These are phyloP conservation scores for Neofusicoccum laricinum DNA, from an alignment of 2,329 filamentous ascomycete species.

Conservation along the genomic window DNA sequence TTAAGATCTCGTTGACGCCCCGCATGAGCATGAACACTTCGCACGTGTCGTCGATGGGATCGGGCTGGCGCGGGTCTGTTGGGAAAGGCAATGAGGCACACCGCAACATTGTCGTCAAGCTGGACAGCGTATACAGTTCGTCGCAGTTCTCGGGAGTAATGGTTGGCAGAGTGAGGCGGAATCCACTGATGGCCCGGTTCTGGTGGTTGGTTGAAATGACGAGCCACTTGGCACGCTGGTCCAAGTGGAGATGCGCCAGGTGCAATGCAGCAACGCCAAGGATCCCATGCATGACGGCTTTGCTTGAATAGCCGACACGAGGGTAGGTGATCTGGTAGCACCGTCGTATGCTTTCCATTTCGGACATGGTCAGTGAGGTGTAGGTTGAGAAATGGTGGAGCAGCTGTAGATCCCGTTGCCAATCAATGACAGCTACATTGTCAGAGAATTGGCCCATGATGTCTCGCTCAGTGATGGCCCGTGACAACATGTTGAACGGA, in stretches of 20 bases:
- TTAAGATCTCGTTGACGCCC: constrained; percentile 30
- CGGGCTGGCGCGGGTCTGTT: constrained; percentile 12
- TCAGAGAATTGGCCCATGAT: constrained; percentile 20
- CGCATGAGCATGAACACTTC: constrained; percentile 36
- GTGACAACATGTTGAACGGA: constrained; percentile 17
- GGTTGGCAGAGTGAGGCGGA: constrained; percentile 28
- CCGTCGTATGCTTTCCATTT: constrained; percentile 10
- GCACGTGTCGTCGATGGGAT: constrained; percentile 30
- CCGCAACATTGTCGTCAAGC: constrained; percentile 10
- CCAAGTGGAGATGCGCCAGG: constrained; percentile 16
- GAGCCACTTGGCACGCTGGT: constrained; percentile 28
- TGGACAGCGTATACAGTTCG: constrained; percentile 24
- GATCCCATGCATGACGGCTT: constrained; percentile 17
- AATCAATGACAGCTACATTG: constrained; percentile 15
- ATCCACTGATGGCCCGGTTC: constrained; percentile 32
- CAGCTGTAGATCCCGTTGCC: constrained; percentile 17
- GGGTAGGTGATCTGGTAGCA: constrained; percentile 13
- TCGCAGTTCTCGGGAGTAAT: constrained; percentile 31
- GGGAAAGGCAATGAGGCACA: constrained; percentile 11
- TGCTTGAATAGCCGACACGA: constrained; percentile 14
- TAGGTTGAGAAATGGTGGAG: constrained; percentile 17
- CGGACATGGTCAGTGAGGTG: constrained; percentile 13
- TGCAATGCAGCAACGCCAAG: constrained; percentile 16
- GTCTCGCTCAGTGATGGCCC: constrained; percentile 17
- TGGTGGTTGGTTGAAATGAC: constrained; percentile 36